These are phyloP conservation scores for Stentor roeselii DNA, from an alignment of 73 alveolate species.

Conservation along the genomic window DNA sequence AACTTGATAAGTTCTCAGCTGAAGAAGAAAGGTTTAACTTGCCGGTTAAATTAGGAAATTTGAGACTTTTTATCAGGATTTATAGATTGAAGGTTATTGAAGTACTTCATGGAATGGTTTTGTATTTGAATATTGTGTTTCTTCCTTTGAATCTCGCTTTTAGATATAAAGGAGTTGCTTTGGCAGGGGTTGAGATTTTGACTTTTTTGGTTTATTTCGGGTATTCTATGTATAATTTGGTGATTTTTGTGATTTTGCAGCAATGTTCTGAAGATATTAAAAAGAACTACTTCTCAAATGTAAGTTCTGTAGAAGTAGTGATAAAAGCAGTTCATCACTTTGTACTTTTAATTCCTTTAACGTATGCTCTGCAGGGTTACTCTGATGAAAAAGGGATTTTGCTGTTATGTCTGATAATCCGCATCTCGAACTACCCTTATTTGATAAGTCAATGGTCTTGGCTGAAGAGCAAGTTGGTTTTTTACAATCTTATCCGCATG, in stretches of 20 bases:
- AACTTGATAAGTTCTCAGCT: not conserved
- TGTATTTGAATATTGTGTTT: conserved; percentile 45
- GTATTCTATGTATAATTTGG: not conserved
- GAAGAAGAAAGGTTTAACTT: not conserved
- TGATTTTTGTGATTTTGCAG: not conserved
- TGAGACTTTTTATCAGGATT: not conserved
- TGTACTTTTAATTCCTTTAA: not conserved
- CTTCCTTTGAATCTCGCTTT: conserved; percentile 52
- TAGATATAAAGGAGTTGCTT: conserved; percentile 19
- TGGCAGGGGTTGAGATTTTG: conserved; percentile 29
- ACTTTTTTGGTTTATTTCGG: conserved; percentile 33
- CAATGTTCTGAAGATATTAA: not conserved
- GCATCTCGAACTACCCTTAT: not conserved
- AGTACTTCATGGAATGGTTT: not conserved
- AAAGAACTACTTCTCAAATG: not conserved
- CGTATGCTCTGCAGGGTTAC: not conserved
- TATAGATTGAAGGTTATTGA: not conserved
- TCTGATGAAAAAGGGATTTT: not conserved
- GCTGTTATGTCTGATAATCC: not conserved
- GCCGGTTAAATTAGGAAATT: not conserved
- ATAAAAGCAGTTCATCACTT: not conserved
- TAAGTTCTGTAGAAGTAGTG: not conserved
- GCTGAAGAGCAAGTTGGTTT: not conserved
- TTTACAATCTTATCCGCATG: conserved; percentile 31
- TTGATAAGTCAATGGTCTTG: no score